These are phyloP conservation scores for Erysiphe neolycopersici DNA, from an alignment of 2,329 filamentous ascomycete species.

Conservation along the genomic window DNA sequence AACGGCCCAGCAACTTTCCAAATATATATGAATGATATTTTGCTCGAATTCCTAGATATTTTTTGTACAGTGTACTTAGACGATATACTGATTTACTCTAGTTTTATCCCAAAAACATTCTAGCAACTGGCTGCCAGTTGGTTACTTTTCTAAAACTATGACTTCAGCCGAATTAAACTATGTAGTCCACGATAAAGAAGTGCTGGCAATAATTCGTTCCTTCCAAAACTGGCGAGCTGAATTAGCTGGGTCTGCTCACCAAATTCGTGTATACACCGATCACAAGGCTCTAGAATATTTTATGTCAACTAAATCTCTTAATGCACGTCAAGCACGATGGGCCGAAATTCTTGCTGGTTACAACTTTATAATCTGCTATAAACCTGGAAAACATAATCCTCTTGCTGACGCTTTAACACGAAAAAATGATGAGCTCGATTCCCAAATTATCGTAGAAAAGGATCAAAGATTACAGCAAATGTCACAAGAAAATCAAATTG, in stretches of 20 bases:
- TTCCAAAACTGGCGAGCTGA: background rate
- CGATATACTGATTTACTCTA: constrained; percentile 2
- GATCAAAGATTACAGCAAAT: background rate
- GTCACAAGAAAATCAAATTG: background rate
- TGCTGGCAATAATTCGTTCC: background rate
- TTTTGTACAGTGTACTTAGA: constrained; percentile 1
- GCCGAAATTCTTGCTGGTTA: background rate
- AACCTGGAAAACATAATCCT: background rate
- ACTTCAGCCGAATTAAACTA: background rate
- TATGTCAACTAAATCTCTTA: background rate
- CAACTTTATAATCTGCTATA: background rate
- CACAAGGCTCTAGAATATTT: background rate
- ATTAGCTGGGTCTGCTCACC: background rate
- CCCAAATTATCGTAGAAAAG: background rate
- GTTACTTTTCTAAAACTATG: background rate
- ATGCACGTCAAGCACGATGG: background rate
- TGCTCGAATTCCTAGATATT: background rate
- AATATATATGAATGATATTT: constrained; percentile 1
- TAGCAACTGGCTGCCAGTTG: background rate
- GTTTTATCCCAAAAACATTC: background rate
- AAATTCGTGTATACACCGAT: background rate
- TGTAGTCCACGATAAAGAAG: background rate
- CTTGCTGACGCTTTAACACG: background rate
- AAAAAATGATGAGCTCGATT: background rate
- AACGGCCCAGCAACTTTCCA: constrained; percentile 1